These are phyloP conservation scores for Carpediemonas membranifera DNA, from an alignment of 78 protist species.

Conservation along the genomic window DNA sequence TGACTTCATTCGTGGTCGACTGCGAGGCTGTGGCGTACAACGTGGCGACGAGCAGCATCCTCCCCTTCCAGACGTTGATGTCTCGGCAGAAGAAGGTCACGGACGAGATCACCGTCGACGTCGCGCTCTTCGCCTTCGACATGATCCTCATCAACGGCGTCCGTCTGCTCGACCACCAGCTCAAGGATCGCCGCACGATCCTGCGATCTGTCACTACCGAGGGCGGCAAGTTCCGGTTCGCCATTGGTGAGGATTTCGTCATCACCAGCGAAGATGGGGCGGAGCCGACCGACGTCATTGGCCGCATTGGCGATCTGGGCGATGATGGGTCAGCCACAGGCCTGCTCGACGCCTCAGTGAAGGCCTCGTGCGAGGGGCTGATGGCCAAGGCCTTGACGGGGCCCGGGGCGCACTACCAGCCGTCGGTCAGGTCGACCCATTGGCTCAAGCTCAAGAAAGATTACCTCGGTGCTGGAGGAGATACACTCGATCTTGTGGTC, in stretches of 20 bases:
- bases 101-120: neutral
- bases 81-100: conserved; percentile 2
- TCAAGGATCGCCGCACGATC: conserved; percentile 28
- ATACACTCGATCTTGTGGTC: too few relatives aligned
- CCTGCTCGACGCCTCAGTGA: too few relatives aligned
- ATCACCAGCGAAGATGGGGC: neutral
- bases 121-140: conserved; percentile 6
- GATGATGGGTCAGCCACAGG: too few relatives aligned
- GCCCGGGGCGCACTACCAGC: conserved; percentile 64
- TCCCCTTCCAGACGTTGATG: conserved; percentile 13
- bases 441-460: conserved; percentile 74
- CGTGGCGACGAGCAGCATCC: neutral
- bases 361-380: conserved; percentile 83
- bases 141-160: neutral
- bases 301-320: neutral
- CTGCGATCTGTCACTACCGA: neutral
- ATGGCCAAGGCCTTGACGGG: conserved; percentile 69
- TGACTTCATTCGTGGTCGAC: neutral
- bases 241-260: neutral
- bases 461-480: too few relatives aligned
- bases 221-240: neutral
- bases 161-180: neutral
- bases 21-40: neutral
- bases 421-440: conserved; percentile 60
- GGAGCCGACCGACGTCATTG: neutral